Percentiles rank a stretch among this genome's conserved stretches.
Evolutionary conservation across 2,329 filamentous ascomycete genomes (phyloP).

Genomic region (Pseudohalonectria lignicola): DNA sequence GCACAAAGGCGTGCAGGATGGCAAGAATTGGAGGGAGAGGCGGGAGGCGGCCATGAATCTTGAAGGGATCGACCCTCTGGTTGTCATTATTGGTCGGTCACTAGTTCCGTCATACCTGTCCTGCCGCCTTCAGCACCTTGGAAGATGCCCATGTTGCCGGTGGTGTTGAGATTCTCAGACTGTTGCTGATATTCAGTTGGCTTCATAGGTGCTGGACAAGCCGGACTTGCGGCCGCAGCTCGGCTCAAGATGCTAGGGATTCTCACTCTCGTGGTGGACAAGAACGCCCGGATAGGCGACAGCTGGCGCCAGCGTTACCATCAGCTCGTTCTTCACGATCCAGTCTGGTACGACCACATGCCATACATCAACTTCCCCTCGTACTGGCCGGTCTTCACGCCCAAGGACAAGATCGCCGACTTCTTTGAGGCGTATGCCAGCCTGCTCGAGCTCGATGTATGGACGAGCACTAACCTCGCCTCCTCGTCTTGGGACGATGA

Average conservation of each 20-base stretch:
- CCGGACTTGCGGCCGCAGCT: conserved; percentile 44
- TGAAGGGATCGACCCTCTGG: conserved; percentile 38
- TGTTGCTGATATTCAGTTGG: background rate
- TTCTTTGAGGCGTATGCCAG: conserved; percentile 57
- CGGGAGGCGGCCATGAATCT: conserved; percentile 36
- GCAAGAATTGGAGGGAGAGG: conserved; percentile 50
- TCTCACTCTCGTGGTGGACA: conserved; percentile 45
- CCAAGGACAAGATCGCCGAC: conserved; percentile 60
- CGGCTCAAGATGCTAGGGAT: conserved; percentile 49
- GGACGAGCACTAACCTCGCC: conserved; percentile 41
- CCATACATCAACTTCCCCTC: conserved; percentile 54
- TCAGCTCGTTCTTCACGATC: conserved; percentile 58
- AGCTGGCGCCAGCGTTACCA: conserved; percentile 54
- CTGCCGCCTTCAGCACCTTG: no score
- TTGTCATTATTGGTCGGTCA: conserved; percentile 48
- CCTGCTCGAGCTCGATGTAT: conserved; percentile 57
- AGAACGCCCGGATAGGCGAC: conserved; percentile 46
- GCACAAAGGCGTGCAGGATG: conserved; percentile 37
- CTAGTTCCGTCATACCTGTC: conserved; percentile 2
- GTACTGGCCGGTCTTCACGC: conserved; percentile 59
- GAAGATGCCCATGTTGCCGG: no score
- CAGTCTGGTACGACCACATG: conserved; percentile 50
- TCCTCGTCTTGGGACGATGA: conserved; percentile 37
- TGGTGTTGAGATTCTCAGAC: no score
- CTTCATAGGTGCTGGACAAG: conserved; percentile 43